Evolutionary conservation across 257 asterid genomes (phyloP).

Genomic region (Solanum pennellii): DNA sequence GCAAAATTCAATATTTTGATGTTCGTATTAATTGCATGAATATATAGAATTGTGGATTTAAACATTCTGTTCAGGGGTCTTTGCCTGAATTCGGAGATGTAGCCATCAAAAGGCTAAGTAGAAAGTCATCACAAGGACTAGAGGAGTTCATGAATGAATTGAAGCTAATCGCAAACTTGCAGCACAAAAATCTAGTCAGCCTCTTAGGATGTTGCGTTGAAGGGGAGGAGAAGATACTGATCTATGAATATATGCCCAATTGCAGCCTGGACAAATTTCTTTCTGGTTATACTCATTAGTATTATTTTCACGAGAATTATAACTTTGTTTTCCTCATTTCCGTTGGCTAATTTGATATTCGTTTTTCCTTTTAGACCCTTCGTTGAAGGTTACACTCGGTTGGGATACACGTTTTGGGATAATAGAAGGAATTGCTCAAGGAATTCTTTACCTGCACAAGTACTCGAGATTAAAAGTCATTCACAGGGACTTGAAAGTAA

Average conservation of each 20-base stretch:
- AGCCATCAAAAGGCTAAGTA: not conserved
- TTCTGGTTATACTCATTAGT: not conserved
- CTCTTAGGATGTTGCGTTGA: not conserved
- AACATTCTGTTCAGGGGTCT: not conserved
- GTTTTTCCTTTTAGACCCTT: not conserved
- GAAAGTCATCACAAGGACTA: conserved; percentile 3
- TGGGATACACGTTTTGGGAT: not conserved
- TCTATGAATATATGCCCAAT: conserved; percentile 1
- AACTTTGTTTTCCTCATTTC: not conserved
- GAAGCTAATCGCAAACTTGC: not conserved
- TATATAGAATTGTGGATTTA: not conserved
- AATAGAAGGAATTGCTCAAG: conserved; percentile 1
- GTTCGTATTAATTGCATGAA: not conserved
- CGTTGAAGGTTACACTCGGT: not conserved
- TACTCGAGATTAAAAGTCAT: not conserved
- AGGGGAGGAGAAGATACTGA: not conserved
- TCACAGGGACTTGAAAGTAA: not conserved
- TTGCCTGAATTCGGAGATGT: not conserved
- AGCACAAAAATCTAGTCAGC: not conserved
- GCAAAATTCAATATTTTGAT: not conserved
- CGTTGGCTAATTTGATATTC: not conserved
- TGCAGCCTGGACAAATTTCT: not conserved
- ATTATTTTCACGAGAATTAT: not conserved
- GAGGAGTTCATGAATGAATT: conserved; percentile 16
- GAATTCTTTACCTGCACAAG: not conserved